phyloP scores from a whole-genome alignment of 345 rosid species.

The Eucalyptus tenuipes region DNA sequence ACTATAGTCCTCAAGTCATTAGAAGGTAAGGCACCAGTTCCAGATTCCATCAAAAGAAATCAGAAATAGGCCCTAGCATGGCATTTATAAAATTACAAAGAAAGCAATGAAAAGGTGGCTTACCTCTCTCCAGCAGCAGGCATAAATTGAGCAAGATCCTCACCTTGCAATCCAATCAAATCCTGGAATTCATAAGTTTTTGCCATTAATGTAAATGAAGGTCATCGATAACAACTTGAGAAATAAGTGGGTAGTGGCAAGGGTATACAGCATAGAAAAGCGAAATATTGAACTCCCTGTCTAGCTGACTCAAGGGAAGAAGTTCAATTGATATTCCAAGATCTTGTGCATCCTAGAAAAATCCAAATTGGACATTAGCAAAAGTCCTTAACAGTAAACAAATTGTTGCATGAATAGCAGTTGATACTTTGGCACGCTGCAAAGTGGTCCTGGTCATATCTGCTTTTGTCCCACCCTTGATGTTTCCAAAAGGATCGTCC shows the following conservation, averaged over 20 bases:
- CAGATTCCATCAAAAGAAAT: not conserved
- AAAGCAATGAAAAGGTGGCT: not conserved
- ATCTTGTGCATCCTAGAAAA: constrained; percentile 85
- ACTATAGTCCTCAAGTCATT: not conserved
- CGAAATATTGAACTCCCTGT: constrained; percentile 56
- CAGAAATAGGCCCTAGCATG: not conserved
- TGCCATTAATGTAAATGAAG: not conserved
- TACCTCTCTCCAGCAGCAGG: constrained; percentile 65
- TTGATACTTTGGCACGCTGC: constrained; percentile 83
- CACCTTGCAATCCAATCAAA: constrained; percentile 62
- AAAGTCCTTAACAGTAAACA: not conserved
- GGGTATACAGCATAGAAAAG: constrained; percentile 54
- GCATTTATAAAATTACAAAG: not conserved
- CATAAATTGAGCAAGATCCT: constrained; percentile 46
- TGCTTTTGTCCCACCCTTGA: constrained; percentile 57
- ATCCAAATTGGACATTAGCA: not conserved
- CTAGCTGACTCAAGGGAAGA: constrained; percentile 56
- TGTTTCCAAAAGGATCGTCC: constrained; percentile 84
- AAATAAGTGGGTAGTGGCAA: constrained; percentile 2
- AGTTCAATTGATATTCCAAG: constrained; percentile 91
- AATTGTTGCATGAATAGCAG: not conserved
- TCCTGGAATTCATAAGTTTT: constrained; percentile 31
- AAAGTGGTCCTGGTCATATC: constrained; percentile 89
- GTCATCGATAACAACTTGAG: not conserved
- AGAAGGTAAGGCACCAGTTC: not conserved